Percentiles rank a stretch among this genome's conserved stretches.
These are phyloP conservation scores for Tulasnella sp. DNA, from an alignment of 768 basidiomycete species.

Conservation along the genomic window DNA sequence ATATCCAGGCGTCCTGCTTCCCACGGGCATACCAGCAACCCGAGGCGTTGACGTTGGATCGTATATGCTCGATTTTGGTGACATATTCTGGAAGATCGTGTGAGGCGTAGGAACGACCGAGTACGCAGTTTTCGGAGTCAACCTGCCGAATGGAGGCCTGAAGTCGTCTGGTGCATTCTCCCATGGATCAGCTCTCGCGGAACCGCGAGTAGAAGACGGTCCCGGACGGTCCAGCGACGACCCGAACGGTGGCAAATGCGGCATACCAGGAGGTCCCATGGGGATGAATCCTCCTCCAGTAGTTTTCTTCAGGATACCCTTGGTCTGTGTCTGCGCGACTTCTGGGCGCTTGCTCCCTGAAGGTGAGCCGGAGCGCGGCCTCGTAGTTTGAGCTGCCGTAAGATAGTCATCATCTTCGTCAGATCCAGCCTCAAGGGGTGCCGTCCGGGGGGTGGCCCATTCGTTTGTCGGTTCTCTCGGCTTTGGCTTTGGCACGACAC, in stretches of 20 bases:
- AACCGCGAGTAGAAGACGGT: background rate
- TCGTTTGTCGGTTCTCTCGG: too few species aligned
- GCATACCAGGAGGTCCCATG: background rate
- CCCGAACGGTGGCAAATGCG: background rate
- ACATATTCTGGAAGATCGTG: background rate
- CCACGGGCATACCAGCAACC: too few species aligned
- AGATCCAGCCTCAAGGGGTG: too few species aligned
- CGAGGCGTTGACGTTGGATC: too few species aligned
- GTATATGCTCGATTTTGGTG: too few species aligned
- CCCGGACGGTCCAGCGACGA: background rate
- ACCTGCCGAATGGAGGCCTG: background rate
- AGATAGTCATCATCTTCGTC: too few species aligned
- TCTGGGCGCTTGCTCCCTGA: background rate
- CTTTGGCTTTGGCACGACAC: too few species aligned
- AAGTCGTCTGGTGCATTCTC: constrained; percentile 4
- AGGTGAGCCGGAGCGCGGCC: background rate
- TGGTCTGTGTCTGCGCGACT: background rate
- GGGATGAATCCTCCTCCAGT: too few species aligned
- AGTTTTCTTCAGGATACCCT: background rate
- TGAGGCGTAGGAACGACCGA: background rate
- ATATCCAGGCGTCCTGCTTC: too few species aligned
- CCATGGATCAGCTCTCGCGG: constrained; percentile 2
- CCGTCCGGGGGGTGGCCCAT: too few species aligned
- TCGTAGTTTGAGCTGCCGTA: too few species aligned
- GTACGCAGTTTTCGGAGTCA: background rate